Evolutionary conservation across 257 asterid species (phyloP), one percentile per base, ranked within the genome.

Genomic region (Salvia hispanica): DNA sequence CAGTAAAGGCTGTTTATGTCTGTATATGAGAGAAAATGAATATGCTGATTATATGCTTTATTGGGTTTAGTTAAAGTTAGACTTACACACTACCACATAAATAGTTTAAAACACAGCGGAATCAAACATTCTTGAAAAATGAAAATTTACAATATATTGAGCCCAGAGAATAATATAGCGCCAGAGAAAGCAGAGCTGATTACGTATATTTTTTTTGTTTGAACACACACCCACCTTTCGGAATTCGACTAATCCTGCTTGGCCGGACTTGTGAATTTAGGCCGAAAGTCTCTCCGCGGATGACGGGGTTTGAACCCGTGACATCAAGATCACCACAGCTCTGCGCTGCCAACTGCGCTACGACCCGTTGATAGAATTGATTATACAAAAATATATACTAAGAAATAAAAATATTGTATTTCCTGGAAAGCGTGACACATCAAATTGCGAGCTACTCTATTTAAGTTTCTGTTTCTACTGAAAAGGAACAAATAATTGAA

Each of bases 1-100:
- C 75, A 70, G 84, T 76, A 80, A 77, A 77, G 82, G 80, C 77
- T 74, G 81, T 66, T 69, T 70, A 61, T 70, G 79, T 66, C 77
- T 72, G 79, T 76, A 72, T 69, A 52, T 69, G 77, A 73, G 76
- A 73, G 45, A 58, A 65, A 56, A 69, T 69, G 79, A 70, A 80
- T 73, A 80, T 73, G 77, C 71, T 25, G 31, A 25, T 25, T 25
- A 25, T 25, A 25, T 25, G 31, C 31, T 80, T 77, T 80, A 80
- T 80, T 71, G 82, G 85, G 69, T 54, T 77, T 77, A 77, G 78
- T 46, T 68, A 77, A 72, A 79, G 83, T 56, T 61, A 3, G 72
- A 61, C 15, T 45, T 13, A 15, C 69, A 67, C 64, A 48, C 11
- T 46, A 48, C 21, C 14, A 63, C 11, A 58, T 16, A 64, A 47